These are phyloP conservation scores for Eucalyptus decipiens DNA, from an alignment of 345 rosid species.

Conservation along the genomic window DNA sequence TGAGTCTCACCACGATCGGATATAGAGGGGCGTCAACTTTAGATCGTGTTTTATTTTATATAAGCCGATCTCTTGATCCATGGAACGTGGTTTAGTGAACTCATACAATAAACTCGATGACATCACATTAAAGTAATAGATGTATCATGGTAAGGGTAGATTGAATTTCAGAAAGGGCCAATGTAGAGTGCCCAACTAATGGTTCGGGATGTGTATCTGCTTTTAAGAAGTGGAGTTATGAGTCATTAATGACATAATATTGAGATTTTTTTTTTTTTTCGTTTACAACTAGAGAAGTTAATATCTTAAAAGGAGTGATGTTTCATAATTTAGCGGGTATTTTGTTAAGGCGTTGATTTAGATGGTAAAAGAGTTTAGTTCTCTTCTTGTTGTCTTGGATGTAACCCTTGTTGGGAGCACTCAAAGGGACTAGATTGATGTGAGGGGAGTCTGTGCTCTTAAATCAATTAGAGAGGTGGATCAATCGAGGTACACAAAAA, in stretches of 20 bases:
- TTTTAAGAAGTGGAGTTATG: background rate
- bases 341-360: background rate
- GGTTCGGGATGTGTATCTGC: accelerated
- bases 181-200: background rate
- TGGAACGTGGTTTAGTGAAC: too few species aligned
- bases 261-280: background rate
- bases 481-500: background rate
- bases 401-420: background rate
- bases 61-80: background rate
- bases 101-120: background rate
- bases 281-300: background rate
- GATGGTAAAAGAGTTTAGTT: background rate
- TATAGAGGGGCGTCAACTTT: background rate
- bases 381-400: background rate
- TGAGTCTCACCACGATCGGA: background rate
- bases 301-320: background rate
- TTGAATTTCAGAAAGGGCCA: background rate
- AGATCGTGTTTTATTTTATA: background rate
- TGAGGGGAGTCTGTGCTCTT: background rate
- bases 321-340: background rate
- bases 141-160: background rate
- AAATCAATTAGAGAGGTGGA: background rate
- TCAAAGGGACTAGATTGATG: background rate
- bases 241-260: background rate
- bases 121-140: background rate